phyloP scores from a whole-genome alignment of 108 stramenopile genomes.

The Fistulifera solaris region DNA sequence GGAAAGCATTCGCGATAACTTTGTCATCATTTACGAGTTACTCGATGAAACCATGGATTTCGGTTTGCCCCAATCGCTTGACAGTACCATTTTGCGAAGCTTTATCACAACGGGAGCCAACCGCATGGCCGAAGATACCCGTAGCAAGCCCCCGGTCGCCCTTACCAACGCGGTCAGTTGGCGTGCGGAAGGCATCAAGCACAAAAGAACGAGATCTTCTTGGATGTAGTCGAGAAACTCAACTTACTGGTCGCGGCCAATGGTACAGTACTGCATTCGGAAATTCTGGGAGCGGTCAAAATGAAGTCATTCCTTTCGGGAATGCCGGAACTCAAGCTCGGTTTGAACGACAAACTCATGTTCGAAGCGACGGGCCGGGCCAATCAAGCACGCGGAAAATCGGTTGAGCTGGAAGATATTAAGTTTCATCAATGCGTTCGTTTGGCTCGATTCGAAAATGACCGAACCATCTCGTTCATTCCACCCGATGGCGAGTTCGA shows the following conservation, averaged over 20 bases:
- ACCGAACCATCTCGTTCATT: conserved; percentile 98
- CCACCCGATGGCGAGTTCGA: conserved; percentile 99
- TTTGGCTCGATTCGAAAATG: conserved; percentile 97
- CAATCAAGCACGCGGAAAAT: conserved; percentile 68
- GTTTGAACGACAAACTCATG: conserved; percentile 98
- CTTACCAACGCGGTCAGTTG: conserved; percentile 97
- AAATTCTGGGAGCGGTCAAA: conserved; percentile 86
- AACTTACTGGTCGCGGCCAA: conserved; percentile 96
- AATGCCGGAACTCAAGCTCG: conserved; percentile 98
- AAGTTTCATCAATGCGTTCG: conserved; percentile 99
- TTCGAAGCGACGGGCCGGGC: conserved; percentile 79
- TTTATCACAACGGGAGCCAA: conserved; percentile 96
- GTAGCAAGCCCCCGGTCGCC: conserved; percentile 88
- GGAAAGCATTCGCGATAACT: conserved; percentile 98
- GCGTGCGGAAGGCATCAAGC: conserved; percentile 98
- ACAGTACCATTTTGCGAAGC: conserved; percentile 78
- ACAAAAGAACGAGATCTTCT: conserved; percentile 99
- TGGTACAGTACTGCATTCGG: conserved; percentile 90
- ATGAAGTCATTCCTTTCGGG: conserved; percentile 95
- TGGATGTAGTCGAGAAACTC: conserved; percentile 99
- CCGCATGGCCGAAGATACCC: conserved; percentile 77
- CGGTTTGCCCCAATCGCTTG: conserved; percentile 92
- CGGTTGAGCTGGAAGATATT: conserved; percentile 98
- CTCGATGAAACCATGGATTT: conserved; percentile 99
- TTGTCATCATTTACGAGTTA: conserved; percentile 98